Conservation (phyloP, 1,284 basidiomycete species). For the Tilletia caries region DNA sequence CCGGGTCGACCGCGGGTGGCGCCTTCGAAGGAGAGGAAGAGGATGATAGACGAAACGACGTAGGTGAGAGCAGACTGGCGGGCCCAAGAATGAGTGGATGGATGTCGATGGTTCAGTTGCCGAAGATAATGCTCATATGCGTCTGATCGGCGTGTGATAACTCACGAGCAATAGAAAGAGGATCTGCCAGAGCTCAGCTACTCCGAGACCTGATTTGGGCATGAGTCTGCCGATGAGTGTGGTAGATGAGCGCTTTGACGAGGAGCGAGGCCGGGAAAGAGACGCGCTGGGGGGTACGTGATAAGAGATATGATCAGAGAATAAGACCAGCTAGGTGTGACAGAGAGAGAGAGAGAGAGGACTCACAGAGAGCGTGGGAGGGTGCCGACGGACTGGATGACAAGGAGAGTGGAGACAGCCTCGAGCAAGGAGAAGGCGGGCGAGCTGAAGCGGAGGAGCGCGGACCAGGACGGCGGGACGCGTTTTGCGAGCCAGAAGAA, state of each 20-base stretch:
- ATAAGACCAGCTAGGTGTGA: no score
- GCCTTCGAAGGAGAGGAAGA: slow-evolving; percentile 47
- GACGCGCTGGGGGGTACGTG: no score
- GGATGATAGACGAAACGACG: slow-evolving; percentile 41
- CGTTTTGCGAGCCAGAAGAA: slow-evolving; percentile 38
- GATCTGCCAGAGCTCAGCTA: slow-evolving; percentile 50
- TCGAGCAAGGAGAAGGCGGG: slow-evolving; percentile 51
- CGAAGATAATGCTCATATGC: no score
- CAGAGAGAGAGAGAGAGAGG: not conserved
- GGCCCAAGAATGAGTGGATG: no score
- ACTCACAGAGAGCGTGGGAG: slow-evolving; percentile 35
- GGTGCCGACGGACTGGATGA: slow-evolving; percentile 40
- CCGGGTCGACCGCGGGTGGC: slow-evolving; percentile 41
- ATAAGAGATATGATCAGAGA: no score
- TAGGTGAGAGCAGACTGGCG: slow-evolving; percentile 47
- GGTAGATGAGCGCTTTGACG: slow-evolving; percentile 1
- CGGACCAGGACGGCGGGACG: slow-evolving; percentile 48
- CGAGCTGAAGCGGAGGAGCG: slow-evolving; percentile 40
- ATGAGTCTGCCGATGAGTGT: not conserved
- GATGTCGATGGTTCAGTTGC: no score
- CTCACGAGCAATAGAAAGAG: slow-evolving; percentile 34
- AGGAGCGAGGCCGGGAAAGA: slow-evolving; percentile 3
- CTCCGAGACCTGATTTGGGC: slow-evolving; percentile 23
- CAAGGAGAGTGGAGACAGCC: slow-evolving; percentile 48
- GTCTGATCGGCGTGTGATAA: not conserved